Evolutionary conservation across 192 early-diverging fungal species (phyloP).

Genomic region (Coemansia sp.): DNA sequence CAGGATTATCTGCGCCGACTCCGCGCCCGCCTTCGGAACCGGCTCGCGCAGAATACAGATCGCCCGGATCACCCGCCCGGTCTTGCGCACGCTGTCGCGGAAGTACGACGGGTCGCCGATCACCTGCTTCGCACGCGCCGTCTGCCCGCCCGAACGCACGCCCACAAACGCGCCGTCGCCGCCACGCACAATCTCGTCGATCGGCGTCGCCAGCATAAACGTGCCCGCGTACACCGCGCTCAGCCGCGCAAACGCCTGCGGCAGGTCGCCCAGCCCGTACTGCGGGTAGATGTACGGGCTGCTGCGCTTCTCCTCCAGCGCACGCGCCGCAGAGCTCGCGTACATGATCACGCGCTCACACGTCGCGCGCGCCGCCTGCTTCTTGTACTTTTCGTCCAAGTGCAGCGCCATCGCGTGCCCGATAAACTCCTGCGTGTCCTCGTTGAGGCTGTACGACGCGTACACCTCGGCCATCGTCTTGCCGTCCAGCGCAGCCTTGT

Average conservation of each 20-base stretch:
- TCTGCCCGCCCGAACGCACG: slow-evolving; percentile 83
- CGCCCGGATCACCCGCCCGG: slow-evolving; percentile 86
- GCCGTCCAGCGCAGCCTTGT: slow-evolving; percentile 69
- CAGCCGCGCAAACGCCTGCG: slow-evolving; percentile 95
- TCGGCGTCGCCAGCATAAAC: slow-evolving; percentile 93
- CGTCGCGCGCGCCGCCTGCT: slow-evolving; percentile 73
- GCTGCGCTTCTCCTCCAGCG: slow-evolving; percentile 67
- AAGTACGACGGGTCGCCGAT: slow-evolving; percentile 98
- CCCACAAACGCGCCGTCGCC: slow-evolving; percentile 82
- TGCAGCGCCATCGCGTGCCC: slow-evolving; percentile 97
- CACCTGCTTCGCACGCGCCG: slow-evolving; percentile 77
- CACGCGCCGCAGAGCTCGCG: slow-evolving; percentile 80
- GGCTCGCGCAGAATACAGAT: slow-evolving; percentile 92
- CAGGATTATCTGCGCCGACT: slow-evolving; percentile 94
- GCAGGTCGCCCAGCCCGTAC: slow-evolving; percentile 96
- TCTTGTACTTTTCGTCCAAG: slow-evolving; percentile 79
- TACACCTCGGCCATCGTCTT: slow-evolving; percentile 82
- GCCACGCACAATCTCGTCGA: slow-evolving; percentile 85
- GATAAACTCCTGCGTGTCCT: slow-evolving; percentile 95
- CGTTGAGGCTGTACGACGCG: slow-evolving; percentile 84
- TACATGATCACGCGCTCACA: slow-evolving; percentile 91
- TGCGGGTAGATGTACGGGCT: slow-evolving; percentile 98
- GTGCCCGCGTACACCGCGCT: slow-evolving; percentile 99
- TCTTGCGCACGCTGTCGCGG: slow-evolving; percentile 69
- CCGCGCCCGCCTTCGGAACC: slow-evolving; percentile 81